phyloP scores from a whole-genome alignment of 2,329 filamentous ascomycete species.

The Paramyrothecium roridum region DNA sequence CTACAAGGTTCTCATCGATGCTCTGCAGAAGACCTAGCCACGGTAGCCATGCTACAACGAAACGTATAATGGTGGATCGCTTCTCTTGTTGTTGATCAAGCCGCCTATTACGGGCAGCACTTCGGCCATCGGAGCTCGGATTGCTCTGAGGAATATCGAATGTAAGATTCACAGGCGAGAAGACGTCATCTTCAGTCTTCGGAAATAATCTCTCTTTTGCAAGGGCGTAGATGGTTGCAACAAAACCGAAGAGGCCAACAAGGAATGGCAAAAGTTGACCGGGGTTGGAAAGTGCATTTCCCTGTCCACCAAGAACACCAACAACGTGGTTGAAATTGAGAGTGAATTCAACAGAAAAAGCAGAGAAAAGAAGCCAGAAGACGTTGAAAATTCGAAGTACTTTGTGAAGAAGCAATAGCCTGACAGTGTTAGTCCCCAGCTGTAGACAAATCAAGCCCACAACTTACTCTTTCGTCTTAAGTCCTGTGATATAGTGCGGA shows the following conservation, averaged over 20 bases:
- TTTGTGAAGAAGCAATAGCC: constrained; percentile 13
- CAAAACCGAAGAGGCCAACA: constrained; percentile 15
- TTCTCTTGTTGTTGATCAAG: constrained; percentile 3
- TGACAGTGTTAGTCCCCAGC: constrained; percentile 2
- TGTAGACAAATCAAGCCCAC: not conserved
- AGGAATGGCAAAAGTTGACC: constrained; percentile 18
- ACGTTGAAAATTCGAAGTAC: constrained; percentile 17
- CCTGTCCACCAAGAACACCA: constrained; percentile 13
- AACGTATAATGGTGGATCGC: constrained; percentile 6
- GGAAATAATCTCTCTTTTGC: constrained; percentile 8
- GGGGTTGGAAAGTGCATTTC: constrained; percentile 12
- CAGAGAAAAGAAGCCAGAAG: constrained; percentile 20
- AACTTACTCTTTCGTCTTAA: constrained; percentile 14
- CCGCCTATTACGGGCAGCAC: not conserved
- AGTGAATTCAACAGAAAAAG: constrained; percentile 18
- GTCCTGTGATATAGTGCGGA: constrained; percentile 13
- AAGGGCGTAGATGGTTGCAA: constrained; percentile 11
- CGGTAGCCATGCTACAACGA: constrained; percentile 16
- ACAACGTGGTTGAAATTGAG: constrained; percentile 21
- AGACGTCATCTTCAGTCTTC: constrained; percentile 1
- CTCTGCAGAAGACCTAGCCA: constrained; percentile 15
- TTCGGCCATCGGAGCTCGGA: not conserved
- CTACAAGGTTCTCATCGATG: constrained; percentile 4
- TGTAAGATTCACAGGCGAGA: not conserved
- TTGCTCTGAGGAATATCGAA: not conserved